Conservation (phyloP, 768 basidiomycete genomes). For the Collybia mongolica region DNA sequence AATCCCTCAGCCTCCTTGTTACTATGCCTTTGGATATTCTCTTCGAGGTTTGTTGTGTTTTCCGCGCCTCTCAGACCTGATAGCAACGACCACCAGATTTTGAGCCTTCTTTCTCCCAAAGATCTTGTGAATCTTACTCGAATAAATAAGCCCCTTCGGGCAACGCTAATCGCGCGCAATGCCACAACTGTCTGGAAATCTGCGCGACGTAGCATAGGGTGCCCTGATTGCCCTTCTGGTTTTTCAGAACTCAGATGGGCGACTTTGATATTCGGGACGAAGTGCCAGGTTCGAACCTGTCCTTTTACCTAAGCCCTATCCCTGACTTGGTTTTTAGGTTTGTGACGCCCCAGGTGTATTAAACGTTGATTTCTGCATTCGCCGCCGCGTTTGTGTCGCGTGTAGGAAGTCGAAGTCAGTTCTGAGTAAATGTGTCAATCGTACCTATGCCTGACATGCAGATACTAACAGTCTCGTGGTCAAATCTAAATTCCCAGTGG, state of each 20-base stretch:
- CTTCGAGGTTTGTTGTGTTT: constrained; percentile 14
- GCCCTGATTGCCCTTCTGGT: constrained; percentile 19
- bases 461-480: constrained; percentile 21
- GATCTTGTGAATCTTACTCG: constrained; percentile 23
- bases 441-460: background rate
- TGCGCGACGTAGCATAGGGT: constrained; percentile 11
- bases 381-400: constrained; percentile 21
- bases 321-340: constrained; percentile 3
- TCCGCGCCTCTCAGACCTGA: background rate
- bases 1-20: constrained; percentile 8
- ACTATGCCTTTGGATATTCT: constrained; percentile 26
- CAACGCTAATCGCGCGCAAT: constrained; percentile 13
- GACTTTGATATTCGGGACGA: constrained; percentile 19
- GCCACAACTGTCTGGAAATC: constrained; percentile 23
- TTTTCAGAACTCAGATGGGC: constrained; percentile 26
- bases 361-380: constrained; percentile 22
- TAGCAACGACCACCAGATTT: constrained; percentile 17
- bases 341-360: constrained; percentile 15
- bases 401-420: constrained; percentile 27
- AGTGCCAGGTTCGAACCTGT: constrained; percentile 19
- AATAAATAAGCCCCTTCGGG: constrained; percentile 19
- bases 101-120: constrained; percentile 17
- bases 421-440: background rate
- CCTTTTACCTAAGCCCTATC: background rate
- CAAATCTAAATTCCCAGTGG: constrained; percentile 16